Percentiles rank a stretch among this genome's conserved stretches.
These are phyloP conservation scores for Astragalus glycyphyllos DNA, from an alignment of 306 rosid genomes.

Conservation along the genomic window DNA sequence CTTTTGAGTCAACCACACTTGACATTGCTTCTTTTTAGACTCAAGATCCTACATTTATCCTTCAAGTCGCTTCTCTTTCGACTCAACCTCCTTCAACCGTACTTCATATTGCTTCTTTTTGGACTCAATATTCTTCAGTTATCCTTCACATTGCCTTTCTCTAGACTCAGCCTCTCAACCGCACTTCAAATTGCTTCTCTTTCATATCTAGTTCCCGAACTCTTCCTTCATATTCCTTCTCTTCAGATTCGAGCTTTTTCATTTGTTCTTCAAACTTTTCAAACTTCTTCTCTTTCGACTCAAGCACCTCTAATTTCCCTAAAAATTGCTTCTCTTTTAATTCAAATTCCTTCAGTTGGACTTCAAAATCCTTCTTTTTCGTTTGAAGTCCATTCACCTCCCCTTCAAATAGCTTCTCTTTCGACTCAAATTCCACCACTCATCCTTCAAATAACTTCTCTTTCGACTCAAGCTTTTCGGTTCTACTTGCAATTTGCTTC, in stretches of 20 bases:
- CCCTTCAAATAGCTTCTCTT: neutral
- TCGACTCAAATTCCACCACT: neutral
- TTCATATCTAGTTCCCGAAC: neutral
- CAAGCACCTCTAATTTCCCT: neutral
- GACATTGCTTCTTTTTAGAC: too few relatives aligned
- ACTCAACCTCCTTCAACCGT: neutral
- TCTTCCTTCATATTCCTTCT: neutral
- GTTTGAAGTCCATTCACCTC: neutral
- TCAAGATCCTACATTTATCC: too few relatives aligned
- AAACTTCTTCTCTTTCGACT: too few relatives aligned
- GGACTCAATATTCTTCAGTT: neutral
- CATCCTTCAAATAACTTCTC: constrained; percentile 11
- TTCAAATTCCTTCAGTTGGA: neutral
- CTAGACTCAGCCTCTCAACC: constrained; percentile 22
- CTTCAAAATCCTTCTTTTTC: constrained; percentile 16
- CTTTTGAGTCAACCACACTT: too few relatives aligned
- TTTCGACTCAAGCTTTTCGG: neutral
- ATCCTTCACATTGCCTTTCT: constrained; percentile 37
- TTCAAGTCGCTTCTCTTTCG: too few relatives aligned
- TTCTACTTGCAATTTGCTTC: neutral
- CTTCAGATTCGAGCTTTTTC: too few relatives aligned
- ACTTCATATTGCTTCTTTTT: constrained; percentile 16
- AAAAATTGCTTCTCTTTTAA: constrained; percentile 8
- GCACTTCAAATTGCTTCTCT: neutral
- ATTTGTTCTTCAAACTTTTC: too few relatives aligned